phyloP scores from a whole-genome alignment of 2,329 filamentous ascomycete species.

The Hawksworthiomyces lignivorus region DNA sequence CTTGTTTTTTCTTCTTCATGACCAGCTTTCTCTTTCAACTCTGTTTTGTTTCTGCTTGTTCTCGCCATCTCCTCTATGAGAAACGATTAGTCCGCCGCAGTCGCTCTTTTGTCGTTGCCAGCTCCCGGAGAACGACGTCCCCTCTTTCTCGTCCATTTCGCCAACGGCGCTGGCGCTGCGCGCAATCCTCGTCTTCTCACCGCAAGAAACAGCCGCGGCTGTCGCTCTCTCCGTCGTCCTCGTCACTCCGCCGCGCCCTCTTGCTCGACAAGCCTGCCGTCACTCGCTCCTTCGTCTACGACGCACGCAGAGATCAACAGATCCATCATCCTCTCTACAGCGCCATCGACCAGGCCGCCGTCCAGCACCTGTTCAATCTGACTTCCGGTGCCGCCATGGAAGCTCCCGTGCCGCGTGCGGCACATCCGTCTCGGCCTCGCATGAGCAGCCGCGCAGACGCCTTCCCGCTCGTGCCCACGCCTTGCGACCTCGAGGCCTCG shows the following conservation, averaged over 20 bases:
- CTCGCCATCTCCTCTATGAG: constrained; percentile 38
- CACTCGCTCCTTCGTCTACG: too few relatives aligned
- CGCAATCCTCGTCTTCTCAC: constrained; percentile 31
- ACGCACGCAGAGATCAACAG: too few relatives aligned
- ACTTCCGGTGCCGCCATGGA: constrained; percentile 13
- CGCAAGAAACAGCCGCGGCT: constrained; percentile 25
- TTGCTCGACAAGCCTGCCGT: too few relatives aligned
- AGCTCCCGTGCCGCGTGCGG: neutral
- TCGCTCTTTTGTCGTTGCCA: constrained; percentile 36
- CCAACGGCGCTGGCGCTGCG: constrained; percentile 25
- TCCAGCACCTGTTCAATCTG: constrained; percentile 13
- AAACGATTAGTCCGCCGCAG: constrained; percentile 31
- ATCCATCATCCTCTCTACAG: constrained; percentile 4
- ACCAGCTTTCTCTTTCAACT: constrained; percentile 37
- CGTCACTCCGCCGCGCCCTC: neutral
- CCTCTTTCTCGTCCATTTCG: constrained; percentile 22
- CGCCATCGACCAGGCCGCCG: constrained; percentile 15
- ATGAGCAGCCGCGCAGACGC: constrained; percentile 1
- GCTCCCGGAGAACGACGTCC: constrained; percentile 27
- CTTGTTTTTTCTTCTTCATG: constrained; percentile 30
- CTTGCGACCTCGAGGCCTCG: too few relatives aligned
- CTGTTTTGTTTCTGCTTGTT: constrained; percentile 39
- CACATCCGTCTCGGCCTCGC: constrained; percentile 5
- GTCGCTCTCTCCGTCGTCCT: constrained; percentile 1
- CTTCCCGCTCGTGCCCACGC: neutral